phyloP scores from a whole-genome alignment of 2,329 filamentous ascomycete genomes.

The Meredithiella fracta region DNA sequence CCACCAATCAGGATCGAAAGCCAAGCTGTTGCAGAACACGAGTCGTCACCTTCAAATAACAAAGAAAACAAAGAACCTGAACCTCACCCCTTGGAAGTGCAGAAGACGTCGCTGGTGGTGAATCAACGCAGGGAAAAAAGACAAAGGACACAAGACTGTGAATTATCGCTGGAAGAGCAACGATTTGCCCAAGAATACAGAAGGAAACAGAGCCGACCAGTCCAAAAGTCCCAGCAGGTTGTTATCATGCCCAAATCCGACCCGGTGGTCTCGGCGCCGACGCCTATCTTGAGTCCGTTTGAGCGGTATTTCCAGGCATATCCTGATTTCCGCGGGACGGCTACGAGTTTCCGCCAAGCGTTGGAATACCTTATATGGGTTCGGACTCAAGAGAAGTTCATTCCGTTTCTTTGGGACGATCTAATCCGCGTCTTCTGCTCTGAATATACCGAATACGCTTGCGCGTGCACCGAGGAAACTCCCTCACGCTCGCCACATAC shows the following conservation, averaged over 20 bases:
- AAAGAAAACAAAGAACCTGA: background rate
- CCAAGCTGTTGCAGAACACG: background rate
- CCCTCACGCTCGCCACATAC: slow-evolving; percentile 28
- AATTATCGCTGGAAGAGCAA: no score
- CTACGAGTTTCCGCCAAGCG: no score
- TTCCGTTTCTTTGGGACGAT: slow-evolving; percentile 34
- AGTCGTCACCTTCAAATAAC: background rate
- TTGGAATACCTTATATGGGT: slow-evolving; percentile 24
- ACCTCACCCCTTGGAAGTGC: background rate
- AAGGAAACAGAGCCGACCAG: no score
- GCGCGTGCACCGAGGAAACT: slow-evolving; percentile 16
- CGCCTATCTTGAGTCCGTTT: no score
- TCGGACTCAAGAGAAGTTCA: slow-evolving; percentile 21
- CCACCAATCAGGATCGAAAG: background rate
- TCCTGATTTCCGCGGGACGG: no score
- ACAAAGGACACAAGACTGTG: background rate
- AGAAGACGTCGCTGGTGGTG: background rate
- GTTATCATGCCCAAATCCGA: no score
- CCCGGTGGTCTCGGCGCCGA: no score
- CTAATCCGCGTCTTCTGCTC: slow-evolving; percentile 30
- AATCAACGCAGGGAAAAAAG: background rate
- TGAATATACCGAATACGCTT: slow-evolving; percentile 28
- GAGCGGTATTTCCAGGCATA: no score
- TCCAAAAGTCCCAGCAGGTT: no score
- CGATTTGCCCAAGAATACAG: no score